These are phyloP conservation scores for Metschnikowia continentalis DNA, from an alignment of 805 yeast genomes.

Conservation along the genomic window DNA sequence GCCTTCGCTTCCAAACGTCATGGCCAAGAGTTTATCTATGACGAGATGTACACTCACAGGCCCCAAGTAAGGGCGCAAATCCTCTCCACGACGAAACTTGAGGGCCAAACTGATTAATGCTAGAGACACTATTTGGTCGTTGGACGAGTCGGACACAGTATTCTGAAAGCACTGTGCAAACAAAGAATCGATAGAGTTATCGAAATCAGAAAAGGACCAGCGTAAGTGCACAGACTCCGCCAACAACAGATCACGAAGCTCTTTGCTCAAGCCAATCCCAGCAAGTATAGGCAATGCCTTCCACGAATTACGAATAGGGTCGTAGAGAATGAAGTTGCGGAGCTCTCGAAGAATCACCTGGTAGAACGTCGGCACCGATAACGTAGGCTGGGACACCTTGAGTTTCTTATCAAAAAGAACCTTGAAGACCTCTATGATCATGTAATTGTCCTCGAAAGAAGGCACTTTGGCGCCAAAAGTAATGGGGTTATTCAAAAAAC, in stretches of 20 bases:
- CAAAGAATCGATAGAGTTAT: slow-evolving; percentile 23
- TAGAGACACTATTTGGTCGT: slow-evolving; percentile 24
- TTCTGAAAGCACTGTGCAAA: slow-evolving; percentile 25
- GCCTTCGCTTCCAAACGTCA: slow-evolving; percentile 19
- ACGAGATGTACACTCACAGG: slow-evolving; percentile 18
- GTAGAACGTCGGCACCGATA: slow-evolving; percentile 44
- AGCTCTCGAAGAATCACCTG: slow-evolving; percentile 31
- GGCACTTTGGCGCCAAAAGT: slow-evolving; percentile 21
- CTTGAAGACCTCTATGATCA: slow-evolving; percentile 47
- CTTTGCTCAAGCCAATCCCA: slow-evolving; percentile 41
- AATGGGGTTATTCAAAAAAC: slow-evolving; percentile 42
- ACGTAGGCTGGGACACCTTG: slow-evolving; percentile 45
- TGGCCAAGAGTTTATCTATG: slow-evolving; percentile 16
- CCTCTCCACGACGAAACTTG: slow-evolving; percentile 23
- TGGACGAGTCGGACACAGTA: slow-evolving; percentile 20
- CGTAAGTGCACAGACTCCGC: slow-evolving; percentile 23
- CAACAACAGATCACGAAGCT: slow-evolving; percentile 29
- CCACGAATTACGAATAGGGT: slow-evolving; percentile 37
- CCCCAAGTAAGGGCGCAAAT: slow-evolving; percentile 20
- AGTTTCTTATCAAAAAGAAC: slow-evolving; percentile 43
- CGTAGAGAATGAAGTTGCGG: slow-evolving; percentile 26
- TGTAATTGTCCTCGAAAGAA: slow-evolving; percentile 29
- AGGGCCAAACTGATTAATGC: slow-evolving; percentile 35
- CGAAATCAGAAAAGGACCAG: slow-evolving; percentile 36
- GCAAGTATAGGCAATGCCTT: slow-evolving; percentile 45